These are phyloP conservation scores for Lichtheimia ornata DNA, from an alignment of 371 early-diverging fungal species.

Conservation along the genomic window DNA sequence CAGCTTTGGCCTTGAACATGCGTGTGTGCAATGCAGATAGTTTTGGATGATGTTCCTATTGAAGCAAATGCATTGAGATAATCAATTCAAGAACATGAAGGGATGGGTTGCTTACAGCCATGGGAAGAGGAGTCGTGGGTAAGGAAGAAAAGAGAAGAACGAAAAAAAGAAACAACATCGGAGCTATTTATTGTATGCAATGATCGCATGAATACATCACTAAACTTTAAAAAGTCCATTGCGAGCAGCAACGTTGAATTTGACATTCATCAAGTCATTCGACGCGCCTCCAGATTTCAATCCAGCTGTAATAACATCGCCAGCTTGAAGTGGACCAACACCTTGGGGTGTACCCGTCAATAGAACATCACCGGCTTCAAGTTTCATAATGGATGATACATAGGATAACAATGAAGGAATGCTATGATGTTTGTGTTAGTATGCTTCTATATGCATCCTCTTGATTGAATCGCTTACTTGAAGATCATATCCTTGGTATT, in stretches of 20 bases:
- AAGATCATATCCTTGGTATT: slow-evolving; percentile 93
- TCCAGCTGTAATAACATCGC: slow-evolving; percentile 77
- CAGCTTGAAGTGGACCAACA: slow-evolving; percentile 81
- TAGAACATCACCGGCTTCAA: slow-evolving; percentile 81
- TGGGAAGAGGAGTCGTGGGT: slow-evolving; percentile 1
- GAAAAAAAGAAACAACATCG: not conserved
- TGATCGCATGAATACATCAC: slow-evolving; percentile 1
- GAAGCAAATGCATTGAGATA: not conserved
- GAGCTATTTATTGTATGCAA: not conserved
- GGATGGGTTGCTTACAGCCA: slow-evolving; percentile 6
- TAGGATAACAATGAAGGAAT: slow-evolving; percentile 72
- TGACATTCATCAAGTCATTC: slow-evolving; percentile 29
- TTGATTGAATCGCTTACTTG: slow-evolving; percentile 46
- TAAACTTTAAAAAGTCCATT: slow-evolving; percentile 36
- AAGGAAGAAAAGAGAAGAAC: slow-evolving; percentile 3
- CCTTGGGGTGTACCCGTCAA: slow-evolving; percentile 89
- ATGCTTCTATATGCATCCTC: not conserved
- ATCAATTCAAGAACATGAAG: no score
- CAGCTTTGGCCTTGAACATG: slow-evolving; percentile 40
- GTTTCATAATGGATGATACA: slow-evolving; percentile 82
- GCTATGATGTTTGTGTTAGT: not conserved
- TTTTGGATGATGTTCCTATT: slow-evolving; percentile 29
- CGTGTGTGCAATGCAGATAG: slow-evolving; percentile 33
- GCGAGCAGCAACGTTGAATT: slow-evolving; percentile 41
- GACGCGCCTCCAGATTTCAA: slow-evolving; percentile 47